Conservation (phyloP, 140 eudicot genomes). For the Anethum foeniculum region DNA sequence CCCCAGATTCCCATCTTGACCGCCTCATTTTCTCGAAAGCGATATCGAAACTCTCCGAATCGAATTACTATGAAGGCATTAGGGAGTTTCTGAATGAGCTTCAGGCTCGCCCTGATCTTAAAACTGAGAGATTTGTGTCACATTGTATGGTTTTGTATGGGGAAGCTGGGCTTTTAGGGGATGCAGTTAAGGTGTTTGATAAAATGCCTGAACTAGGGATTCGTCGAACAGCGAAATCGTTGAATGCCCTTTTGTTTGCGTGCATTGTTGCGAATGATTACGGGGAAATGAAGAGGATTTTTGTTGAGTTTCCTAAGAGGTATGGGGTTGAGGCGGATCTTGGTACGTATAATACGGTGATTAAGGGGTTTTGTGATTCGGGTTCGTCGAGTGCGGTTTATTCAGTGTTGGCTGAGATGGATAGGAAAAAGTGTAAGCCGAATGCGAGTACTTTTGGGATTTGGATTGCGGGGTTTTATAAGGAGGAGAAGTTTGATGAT, state of each 20-base stretch:
- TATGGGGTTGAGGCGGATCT: constrained; percentile 48
- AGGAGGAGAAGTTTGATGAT: constrained; percentile 66
- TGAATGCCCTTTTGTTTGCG: constrained; percentile 59
- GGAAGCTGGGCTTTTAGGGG: constrained; percentile 43
- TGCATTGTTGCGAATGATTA: constrained; percentile 44
- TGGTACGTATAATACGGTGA: constrained; percentile 59
- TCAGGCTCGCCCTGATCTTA: constrained; percentile 52
- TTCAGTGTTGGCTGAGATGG: constrained; percentile 64
- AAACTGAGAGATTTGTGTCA: constrained; percentile 39
- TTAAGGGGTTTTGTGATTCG: constrained; percentile 60
- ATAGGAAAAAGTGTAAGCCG: constrained; percentile 51
- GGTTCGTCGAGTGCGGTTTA: constrained; percentile 46
- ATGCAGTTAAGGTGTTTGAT: constrained; percentile 49
- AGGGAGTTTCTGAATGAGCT: constrained; percentile 51
- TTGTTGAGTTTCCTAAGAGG: constrained; percentile 42
- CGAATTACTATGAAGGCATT: constrained; percentile 50
- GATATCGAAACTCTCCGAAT: constrained; percentile 45
- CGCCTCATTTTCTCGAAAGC: constrained; percentile 70
- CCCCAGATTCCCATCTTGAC: constrained; percentile 70
- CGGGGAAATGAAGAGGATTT: constrained; percentile 46
- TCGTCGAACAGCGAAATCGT: constrained; percentile 34
- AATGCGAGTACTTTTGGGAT: constrained; percentile 46
- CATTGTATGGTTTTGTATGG: constrained; percentile 62
- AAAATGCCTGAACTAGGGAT: constrained; percentile 47
- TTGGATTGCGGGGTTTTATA: constrained; percentile 69